Evolutionary conservation across 441 rosid genomes (phyloP).

Genomic region (Hypseocharis bilobata): DNA sequence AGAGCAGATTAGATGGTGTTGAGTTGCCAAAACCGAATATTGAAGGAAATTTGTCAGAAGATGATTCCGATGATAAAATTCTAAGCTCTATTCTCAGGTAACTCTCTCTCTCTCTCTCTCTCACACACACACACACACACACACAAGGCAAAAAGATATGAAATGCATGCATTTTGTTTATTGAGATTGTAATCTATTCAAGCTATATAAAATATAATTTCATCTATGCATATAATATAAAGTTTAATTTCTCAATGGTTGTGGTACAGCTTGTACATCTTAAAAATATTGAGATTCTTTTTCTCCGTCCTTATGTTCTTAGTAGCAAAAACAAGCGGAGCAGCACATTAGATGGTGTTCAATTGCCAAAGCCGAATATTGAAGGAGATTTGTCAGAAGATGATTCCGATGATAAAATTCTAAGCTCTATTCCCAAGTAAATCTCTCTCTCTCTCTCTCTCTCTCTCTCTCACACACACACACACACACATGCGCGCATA

Average conservation of each 20-base stretch:
- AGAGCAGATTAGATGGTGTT: slow-evolving; percentile 11
- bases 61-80: slow-evolving; percentile 32
- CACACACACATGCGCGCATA: background rate
- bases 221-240: no score
- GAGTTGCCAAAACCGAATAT: slow-evolving; percentile 12
- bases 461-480: background rate
- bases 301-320: background rate
- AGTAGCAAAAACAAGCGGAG: slow-evolving; percentile 3
- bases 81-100: slow-evolving; percentile 37
- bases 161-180: no score
- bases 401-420: background rate
- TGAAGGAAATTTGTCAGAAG: slow-evolving; percentile 19
- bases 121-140: background rate
- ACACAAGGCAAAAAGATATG: background rate
- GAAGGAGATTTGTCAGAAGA: background rate
- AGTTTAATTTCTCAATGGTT: no score
- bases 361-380: background rate
- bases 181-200: no score
- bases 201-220: no score
- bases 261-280: no score
- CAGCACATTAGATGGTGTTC: background rate
- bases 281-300: no score
- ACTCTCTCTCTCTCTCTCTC: slow-evolving; percentile 14
- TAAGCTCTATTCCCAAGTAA: slow-evolving; percentile 5
- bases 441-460: background rate